phyloP scores from a whole-genome alignment of 257 asterid genomes.

The Scutellaria galericulata region DNA sequence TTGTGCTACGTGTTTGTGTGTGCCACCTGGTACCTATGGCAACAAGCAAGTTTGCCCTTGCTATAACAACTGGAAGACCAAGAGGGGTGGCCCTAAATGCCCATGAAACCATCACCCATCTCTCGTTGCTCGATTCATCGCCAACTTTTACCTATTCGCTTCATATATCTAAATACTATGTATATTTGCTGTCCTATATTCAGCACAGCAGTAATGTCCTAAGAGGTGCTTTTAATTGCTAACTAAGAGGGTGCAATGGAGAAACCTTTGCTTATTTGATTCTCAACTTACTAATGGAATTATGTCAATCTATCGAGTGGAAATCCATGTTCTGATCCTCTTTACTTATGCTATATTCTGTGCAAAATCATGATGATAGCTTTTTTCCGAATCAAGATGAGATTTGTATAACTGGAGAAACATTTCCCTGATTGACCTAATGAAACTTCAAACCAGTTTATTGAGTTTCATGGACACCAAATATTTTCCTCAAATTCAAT shows the following conservation, averaged over 20 bases:
- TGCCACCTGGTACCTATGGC: conserved; percentile 74
- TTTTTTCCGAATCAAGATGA: background rate
- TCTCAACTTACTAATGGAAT: background rate
- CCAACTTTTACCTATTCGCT: background rate
- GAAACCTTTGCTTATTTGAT: too few species aligned
- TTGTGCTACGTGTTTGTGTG: conserved; percentile 64
- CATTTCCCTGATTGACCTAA: background rate
- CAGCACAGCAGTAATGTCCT: conserved; percentile 3
- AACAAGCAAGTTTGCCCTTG: conserved; percentile 77
- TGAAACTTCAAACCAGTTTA: background rate
- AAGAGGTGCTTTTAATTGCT: conserved; percentile 5
- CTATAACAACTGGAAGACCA: conserved; percentile 80
- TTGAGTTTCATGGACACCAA: too few species aligned
- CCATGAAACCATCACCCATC: conserved; percentile 39
- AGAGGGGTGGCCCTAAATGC: conserved; percentile 72
- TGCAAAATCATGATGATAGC: conserved; percentile 5
- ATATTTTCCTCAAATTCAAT: too few species aligned
- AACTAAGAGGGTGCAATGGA: background rate
- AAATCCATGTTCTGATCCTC: background rate
- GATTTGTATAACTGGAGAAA: too few species aligned
- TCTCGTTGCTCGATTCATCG: background rate
- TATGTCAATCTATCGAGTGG: background rate
- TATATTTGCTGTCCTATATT: background rate
- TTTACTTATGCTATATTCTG: background rate
- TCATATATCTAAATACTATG: background rate